Evolutionary conservation across 2,329 filamentous ascomycete species (phyloP), one percentile per base, ranked within the genome.

Genomic region (Xylaria sp.): DNA sequence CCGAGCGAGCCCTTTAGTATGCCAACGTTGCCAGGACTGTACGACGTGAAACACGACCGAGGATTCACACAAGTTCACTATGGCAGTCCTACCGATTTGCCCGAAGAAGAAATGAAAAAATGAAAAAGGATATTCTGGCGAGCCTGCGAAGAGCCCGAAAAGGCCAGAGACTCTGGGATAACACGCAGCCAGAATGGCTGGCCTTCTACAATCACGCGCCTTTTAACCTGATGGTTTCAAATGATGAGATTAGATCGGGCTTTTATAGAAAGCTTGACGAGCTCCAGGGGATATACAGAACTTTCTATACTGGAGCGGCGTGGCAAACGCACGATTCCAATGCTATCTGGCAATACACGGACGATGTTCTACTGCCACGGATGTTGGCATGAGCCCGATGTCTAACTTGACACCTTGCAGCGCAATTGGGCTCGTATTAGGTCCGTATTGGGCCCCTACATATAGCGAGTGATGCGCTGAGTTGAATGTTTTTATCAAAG

Each of bases 161-260:
- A 8, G 4, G 46, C 37, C 4, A 48, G 47, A 8, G 33, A 23
- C 4, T 40, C 44, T 6, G 19, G 11, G 8, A 38, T n/a, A n/a
- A 29, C 4, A 17, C 4, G 23, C 33, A 54, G 11, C 65, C 60
- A 9, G 58, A 65, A 1, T 67, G 57, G 57, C 27, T 63, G 4
- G 44, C 31, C 2, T 66, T 63, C 9, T 53, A 43, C 6, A 63
- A 21, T 17, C 58, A 66, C 19, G 29, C 58, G n/a, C 65, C 61
- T 0, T 64, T 66, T 13, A 64, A 66, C 23, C 25, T 66, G 5
- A 57, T 60, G 61, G 63, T 67, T 9, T 64, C 63, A 11, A 61
- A 60, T 11, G 63, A 67, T 1, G 65, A 53, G 2, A 62, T 63
- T 13, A 27, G 35, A 4, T 19, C 19, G 0, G 60, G 65, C 1